phyloP scores from a whole-genome alignment of 2,329 filamentous ascomycete genomes.

The Epichloe coenophiala region DNA sequence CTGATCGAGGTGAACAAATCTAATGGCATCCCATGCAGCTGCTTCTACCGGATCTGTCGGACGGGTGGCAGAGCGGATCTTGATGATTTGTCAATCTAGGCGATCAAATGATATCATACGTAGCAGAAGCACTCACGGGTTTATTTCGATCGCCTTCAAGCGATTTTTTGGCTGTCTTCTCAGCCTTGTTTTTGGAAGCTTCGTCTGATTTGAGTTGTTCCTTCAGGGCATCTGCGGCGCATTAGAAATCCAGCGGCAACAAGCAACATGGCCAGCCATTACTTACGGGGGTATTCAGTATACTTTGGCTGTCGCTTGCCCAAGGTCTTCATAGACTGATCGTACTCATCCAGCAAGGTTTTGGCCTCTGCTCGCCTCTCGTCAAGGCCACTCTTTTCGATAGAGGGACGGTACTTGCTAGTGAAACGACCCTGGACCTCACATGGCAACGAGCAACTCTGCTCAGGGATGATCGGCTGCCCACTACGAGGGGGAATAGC shows the following conservation, averaged over 20 bases:
- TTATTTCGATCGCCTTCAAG: slow-evolving; percentile 26
- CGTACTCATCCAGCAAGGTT: slow-evolving; percentile 25
- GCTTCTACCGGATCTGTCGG: slow-evolving; percentile 32
- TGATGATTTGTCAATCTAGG: background rate
- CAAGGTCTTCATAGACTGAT: slow-evolving; percentile 26
- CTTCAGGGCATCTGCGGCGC: slow-evolving; percentile 25
- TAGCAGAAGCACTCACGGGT: slow-evolving; percentile 19
- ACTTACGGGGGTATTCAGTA: slow-evolving; percentile 30
- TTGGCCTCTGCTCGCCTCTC: slow-evolving; percentile 28
- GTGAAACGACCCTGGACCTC: slow-evolving; percentile 31
- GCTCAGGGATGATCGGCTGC: slow-evolving; percentile 24
- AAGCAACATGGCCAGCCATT: background rate
- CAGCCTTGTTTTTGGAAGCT: slow-evolving; percentile 30
- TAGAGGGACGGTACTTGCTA: slow-evolving; percentile 25
- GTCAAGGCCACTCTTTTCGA: slow-evolving; percentile 25
- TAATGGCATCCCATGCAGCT: slow-evolving; percentile 39
- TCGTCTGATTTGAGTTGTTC: slow-evolving; percentile 33
- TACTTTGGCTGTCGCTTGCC: slow-evolving; percentile 32
- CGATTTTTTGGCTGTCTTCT: slow-evolving; percentile 32
- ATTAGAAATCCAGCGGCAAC: background rate
- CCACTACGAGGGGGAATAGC: slow-evolving; percentile 26
- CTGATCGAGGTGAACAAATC: slow-evolving; percentile 34
- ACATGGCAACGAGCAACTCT: slow-evolving; percentile 26
- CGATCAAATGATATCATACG: background rate
- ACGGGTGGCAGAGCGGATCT: slow-evolving; percentile 28